Conservation (phyloP, 2,329 filamentous ascomycete species). For the Aspergillus sp. region DNA sequence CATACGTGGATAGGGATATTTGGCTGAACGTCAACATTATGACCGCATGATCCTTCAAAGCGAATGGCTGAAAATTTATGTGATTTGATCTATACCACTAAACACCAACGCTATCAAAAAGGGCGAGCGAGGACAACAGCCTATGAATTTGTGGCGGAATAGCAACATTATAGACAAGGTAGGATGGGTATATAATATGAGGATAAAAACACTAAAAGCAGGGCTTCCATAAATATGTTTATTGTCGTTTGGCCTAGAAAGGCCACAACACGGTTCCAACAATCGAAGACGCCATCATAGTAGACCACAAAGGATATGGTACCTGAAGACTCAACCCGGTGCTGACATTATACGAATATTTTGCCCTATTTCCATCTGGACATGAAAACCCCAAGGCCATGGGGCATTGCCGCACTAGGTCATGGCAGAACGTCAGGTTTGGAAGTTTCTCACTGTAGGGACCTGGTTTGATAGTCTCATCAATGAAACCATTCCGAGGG, state of each 20-base stretch:
- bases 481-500: slow-evolving; percentile 71
- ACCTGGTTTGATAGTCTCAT: slow-evolving; percentile 69
- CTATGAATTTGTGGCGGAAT: background rate
- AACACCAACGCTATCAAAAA: slow-evolving; percentile 11
- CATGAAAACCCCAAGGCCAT: slow-evolving; percentile 73
- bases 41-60: background rate
- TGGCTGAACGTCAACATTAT: background rate
- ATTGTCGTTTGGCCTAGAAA: background rate
- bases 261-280: background rate
- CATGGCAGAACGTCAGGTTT: slow-evolving; percentile 83
- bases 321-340: background rate
- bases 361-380: slow-evolving; percentile 55
- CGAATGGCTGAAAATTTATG: background rate
- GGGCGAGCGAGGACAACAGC: background rate
- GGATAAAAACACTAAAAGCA: background rate
- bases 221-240: background rate
- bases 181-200: background rate
- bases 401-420: slow-evolving; percentile 82
- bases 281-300: background rate
- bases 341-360: slow-evolving; percentile 50
- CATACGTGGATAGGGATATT: background rate
- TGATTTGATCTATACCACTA: background rate
- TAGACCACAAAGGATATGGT: background rate
- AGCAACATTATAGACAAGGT: background rate
- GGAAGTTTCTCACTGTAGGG: slow-evolving; percentile 94